Conservation (phyloP, 2,329 filamentous ascomycete species). For the Coniochaeta pulveracea region DNA sequence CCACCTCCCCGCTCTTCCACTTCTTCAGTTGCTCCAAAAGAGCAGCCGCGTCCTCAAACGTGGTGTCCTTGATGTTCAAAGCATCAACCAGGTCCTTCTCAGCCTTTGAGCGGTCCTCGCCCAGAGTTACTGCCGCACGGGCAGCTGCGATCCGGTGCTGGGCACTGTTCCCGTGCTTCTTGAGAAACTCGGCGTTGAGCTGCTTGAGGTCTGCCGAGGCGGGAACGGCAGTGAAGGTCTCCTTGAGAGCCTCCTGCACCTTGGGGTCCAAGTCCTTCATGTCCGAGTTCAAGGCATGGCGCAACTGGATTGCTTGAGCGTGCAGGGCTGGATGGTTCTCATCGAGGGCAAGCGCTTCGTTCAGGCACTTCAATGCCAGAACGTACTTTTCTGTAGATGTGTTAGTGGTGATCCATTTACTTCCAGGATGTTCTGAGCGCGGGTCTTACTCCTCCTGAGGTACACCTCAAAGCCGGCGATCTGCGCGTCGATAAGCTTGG, state of each 20-base stretch:
- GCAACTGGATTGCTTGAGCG: constrained; percentile 62
- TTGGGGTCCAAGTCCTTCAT: constrained; percentile 51
- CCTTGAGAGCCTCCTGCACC: constrained; percentile 57
- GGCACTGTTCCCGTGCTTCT: constrained; percentile 50
- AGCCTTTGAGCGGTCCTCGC: constrained; percentile 35
- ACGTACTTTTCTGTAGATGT: constrained; percentile 62
- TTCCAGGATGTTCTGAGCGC: constrained; percentile 3
- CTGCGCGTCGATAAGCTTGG: constrained; percentile 72
- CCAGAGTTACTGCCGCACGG: constrained; percentile 36
- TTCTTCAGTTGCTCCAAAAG: constrained; percentile 28
- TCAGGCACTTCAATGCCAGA: constrained; percentile 76
- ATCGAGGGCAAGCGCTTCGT: constrained; percentile 60
- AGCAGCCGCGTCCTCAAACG: constrained; percentile 35
- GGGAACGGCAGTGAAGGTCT: constrained; percentile 52
- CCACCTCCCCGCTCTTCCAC: constrained; percentile 38
- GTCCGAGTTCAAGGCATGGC: constrained; percentile 44
- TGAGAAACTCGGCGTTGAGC: constrained; percentile 56
- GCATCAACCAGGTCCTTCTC: constrained; percentile 42
- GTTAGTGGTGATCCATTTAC: not conserved
- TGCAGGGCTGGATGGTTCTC: constrained; percentile 60
- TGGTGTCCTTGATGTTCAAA: constrained; percentile 30
- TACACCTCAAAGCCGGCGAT: constrained; percentile 84
- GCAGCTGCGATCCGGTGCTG: constrained; percentile 53
- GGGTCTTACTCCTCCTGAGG: constrained; percentile 62
- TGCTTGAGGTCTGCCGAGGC: constrained; percentile 45